These are phyloP conservation scores for Firmiana major DNA, from an alignment of 345 rosid genomes.

Conservation along the genomic window DNA sequence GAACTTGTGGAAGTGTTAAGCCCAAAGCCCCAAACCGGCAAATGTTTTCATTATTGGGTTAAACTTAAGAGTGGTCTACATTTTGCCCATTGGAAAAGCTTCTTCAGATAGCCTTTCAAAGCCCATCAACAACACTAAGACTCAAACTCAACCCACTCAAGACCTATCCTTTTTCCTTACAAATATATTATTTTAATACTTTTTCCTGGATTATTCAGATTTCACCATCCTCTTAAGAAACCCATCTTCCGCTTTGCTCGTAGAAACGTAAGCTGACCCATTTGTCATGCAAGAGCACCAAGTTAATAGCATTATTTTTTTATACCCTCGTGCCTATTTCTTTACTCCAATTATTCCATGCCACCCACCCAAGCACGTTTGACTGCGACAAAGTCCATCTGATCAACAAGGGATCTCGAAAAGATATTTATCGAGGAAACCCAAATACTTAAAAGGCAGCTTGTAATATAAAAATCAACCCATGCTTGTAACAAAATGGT, in stretches of 20 bases:
- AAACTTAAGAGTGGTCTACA: neutral
- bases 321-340: neutral
- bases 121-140: neutral
- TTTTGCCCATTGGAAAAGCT: no score
- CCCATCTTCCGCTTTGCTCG: neutral
- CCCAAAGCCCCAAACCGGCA: neutral
- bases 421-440: neutral
- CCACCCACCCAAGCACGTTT: neutral
- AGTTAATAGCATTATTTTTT: neutral
- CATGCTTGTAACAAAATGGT: slow-evolving; percentile 1
- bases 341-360: neutral
- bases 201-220: slow-evolving; percentile 11
- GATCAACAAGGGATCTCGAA: neutral
- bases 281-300: slow-evolving; percentile 8
- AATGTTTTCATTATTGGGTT: neutral
- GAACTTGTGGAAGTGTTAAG: neutral
- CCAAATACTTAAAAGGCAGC: neutral
- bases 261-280: neutral
- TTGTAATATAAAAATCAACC: slow-evolving; percentile 4
- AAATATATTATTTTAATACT: neutral
- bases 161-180: neutral
- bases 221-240: slow-evolving; percentile 13
- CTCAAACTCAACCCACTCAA: neutral
- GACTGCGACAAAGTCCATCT: neutral
- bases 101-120: no score